Percentiles rank a stretch among this genome's conserved stretches.
Evolutionary conservation across 192 early-diverging fungal genomes (phyloP).

Genomic region (Allomyces macrogynus): DNA sequence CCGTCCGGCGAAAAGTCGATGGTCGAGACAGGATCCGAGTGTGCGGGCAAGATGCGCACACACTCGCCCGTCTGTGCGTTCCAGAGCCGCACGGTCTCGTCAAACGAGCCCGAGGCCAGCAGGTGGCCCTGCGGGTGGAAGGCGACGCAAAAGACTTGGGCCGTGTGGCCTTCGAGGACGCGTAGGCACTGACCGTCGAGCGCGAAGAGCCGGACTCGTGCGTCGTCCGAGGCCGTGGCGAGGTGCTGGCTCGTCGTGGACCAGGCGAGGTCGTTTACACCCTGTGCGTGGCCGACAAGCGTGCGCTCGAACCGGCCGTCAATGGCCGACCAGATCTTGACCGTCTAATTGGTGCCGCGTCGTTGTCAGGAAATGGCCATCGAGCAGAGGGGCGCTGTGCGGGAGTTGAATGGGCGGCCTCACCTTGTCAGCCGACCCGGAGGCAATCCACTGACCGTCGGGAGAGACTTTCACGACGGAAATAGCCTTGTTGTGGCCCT

Average conservation of each 20-base stretch:
- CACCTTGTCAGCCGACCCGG: slow-evolving; percentile 40
- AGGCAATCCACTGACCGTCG: slow-evolving; percentile 91
- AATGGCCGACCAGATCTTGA: slow-evolving; percentile 80
- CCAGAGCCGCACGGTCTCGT: slow-evolving; percentile 93
- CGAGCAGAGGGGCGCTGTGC: too few relatives aligned
- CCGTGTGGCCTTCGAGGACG: slow-evolving; percentile 72
- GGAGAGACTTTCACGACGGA: slow-evolving; percentile 95
- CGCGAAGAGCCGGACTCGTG: neutral
- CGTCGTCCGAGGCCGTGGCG: slow-evolving; percentile 80
- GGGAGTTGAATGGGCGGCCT: too few relatives aligned
- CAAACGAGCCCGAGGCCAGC: slow-evolving; percentile 93
- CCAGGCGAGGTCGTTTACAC: slow-evolving; percentile 94
- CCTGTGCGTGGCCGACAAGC: slow-evolving; percentile 72
- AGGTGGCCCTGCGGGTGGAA: slow-evolving; percentile 85
- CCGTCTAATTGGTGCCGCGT: slow-evolving; percentile 33
- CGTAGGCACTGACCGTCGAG: slow-evolving; percentile 5
- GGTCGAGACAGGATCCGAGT: slow-evolving; percentile 91
- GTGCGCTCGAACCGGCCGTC: slow-evolving; percentile 70
- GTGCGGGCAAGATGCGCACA: slow-evolving; percentile 44
- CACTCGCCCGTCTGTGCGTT: slow-evolving; percentile 61
- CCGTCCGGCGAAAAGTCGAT: slow-evolving; percentile 96
- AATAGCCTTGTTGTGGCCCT: slow-evolving; percentile 84
- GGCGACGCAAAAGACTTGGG: slow-evolving; percentile 95
- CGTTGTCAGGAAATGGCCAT: too few relatives aligned
- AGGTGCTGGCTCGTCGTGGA: slow-evolving; percentile 68